Conservation (phyloP, 148 eudicot species). For the Oxyria digyna region DNA sequence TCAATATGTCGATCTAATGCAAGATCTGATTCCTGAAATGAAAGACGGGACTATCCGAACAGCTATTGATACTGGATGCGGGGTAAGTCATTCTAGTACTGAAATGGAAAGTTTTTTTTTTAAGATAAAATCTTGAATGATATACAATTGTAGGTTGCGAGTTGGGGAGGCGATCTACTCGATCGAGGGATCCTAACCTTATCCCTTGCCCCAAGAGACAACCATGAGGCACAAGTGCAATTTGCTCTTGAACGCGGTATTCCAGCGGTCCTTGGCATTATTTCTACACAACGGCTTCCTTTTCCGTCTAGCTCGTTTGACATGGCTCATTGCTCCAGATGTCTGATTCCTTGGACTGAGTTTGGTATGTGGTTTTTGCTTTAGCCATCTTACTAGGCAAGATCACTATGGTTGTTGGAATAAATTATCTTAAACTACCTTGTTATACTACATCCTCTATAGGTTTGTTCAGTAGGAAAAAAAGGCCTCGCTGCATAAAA, state of each 20-base stretch:
- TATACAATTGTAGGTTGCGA: conserved; percentile 55
- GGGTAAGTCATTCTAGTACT: conserved; percentile 44
- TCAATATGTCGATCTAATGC: conserved; percentile 73
- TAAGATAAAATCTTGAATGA: not conserved
- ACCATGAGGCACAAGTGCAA: conserved; percentile 92
- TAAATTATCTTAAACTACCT: too few species aligned
- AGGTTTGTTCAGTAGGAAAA: too few species aligned
- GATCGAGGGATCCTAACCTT: conserved; percentile 73
- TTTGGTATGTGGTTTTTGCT: conserved; percentile 34
- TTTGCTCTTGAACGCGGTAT: conserved; percentile 92
- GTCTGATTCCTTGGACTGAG: conserved; percentile 94
- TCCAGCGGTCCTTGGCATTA: conserved; percentile 74
- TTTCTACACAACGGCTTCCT: conserved; percentile 82
- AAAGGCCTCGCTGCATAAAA: too few species aligned
- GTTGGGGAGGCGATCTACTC: conserved; percentile 90
- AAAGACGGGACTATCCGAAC: conserved; percentile 88
- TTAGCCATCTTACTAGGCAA: too few species aligned
- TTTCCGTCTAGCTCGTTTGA: conserved; percentile 89
- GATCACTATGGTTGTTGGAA: too few species aligned
- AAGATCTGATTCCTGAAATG: conserved; percentile 71
- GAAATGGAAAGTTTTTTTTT: not conserved
- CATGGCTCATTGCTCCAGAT: conserved; percentile 96
- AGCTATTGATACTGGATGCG: conserved; percentile 97
- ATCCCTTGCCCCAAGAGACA: conserved; percentile 92
- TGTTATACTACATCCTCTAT: too few species aligned